Conservation (phyloP, 73 alveolate genomes). For the Paraurostyla sp. region DNA sequence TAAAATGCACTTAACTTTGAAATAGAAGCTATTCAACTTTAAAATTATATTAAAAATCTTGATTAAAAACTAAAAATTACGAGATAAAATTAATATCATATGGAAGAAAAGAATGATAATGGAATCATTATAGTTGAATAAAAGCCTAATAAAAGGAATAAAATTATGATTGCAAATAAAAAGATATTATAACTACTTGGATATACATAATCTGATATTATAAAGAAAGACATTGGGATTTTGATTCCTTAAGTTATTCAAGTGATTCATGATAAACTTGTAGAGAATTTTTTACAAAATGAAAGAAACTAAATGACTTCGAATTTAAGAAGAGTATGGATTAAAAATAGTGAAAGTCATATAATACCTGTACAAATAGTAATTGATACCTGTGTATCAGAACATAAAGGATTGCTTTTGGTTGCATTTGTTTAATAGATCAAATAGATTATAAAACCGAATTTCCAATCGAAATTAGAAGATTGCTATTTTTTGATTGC, state of each 20-base stretch:
- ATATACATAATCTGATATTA: not conserved
- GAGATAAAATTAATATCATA: not conserved
- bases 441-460: not conserved
- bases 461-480: not conserved
- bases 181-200: not conserved
- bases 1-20: slow-evolving; percentile 21
- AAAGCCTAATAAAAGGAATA: not conserved
- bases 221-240: not conserved
- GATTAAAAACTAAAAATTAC: slow-evolving; percentile 21
- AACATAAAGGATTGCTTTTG: not conserved
- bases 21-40: slow-evolving; percentile 1
- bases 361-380: not conserved
- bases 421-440: slow-evolving; percentile 10
- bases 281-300: not conserved
- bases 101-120: not conserved
- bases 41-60: not conserved
- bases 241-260: not conserved
- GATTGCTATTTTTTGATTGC: slow-evolving; percentile 12
- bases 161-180: not conserved
- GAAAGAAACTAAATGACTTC: not conserved
- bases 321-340: slow-evolving; percentile 8
- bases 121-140: no score
- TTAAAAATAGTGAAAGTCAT: slow-evolving; percentile 10
- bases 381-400: not conserved
- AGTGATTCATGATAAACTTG: not conserved